Evolutionary conservation across 371 early-diverging fungal species (phyloP).

Genomic region (Mucor saturninus): DNA sequence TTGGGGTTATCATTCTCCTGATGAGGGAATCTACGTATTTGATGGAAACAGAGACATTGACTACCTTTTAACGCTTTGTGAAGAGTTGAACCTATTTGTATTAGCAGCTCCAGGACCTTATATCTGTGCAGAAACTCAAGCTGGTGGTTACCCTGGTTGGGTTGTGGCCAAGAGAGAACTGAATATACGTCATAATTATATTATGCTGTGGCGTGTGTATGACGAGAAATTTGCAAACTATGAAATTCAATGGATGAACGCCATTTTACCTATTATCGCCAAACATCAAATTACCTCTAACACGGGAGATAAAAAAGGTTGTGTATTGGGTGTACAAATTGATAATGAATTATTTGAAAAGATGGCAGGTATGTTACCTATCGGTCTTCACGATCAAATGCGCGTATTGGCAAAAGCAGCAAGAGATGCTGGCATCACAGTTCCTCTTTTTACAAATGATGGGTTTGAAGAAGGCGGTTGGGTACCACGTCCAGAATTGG

Average conservation of each 20-base stretch:
- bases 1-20: slow-evolving; percentile 88
- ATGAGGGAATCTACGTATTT: slow-evolving; percentile 78
- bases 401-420: slow-evolving; percentile 76
- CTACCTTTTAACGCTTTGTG: slow-evolving; percentile 74
- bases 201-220: slow-evolving; percentile 70
- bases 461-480: slow-evolving; percentile 74
- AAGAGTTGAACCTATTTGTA: slow-evolving; percentile 76
- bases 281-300: slow-evolving; percentile 80
- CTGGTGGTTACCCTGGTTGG: slow-evolving; percentile 88
- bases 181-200: slow-evolving; percentile 74
- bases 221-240: slow-evolving; percentile 73
- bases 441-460: slow-evolving; percentile 86
- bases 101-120: slow-evolving; percentile 89
- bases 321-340: slow-evolving; percentile 78
- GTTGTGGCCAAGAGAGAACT: slow-evolving; percentile 76
- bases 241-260: slow-evolving; percentile 74
- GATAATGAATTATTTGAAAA: slow-evolving; percentile 83
- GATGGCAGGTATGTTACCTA: slow-evolving; percentile 63
- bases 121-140: slow-evolving; percentile 89
- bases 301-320: slow-evolving; percentile 51
- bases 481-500: slow-evolving; percentile 55
- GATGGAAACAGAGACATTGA: slow-evolving; percentile 81
- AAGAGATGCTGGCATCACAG: slow-evolving; percentile 77
- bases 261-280: slow-evolving; percentile 78
- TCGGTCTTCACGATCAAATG: slow-evolving; percentile 87